Base-by-base conservation (phyloP, 2,329 filamentous ascomycete genomes). In the Trichoderma sp. region DNA sequence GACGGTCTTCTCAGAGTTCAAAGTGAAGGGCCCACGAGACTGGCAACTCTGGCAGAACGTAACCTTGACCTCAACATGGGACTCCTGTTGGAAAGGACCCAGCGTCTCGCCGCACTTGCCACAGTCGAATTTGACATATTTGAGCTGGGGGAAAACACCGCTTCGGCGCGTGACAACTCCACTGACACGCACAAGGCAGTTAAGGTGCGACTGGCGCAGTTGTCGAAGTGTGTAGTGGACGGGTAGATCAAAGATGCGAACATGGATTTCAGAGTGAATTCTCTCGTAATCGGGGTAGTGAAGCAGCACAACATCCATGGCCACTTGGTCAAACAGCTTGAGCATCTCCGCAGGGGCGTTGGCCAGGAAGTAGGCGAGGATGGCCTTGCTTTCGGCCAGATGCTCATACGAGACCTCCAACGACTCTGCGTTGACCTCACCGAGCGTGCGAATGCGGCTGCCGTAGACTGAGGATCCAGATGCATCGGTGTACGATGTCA, bases 61-160 rank as follows among this genome's bases (percentile, higher is more conserved):
- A 73, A 99, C 92, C 81, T 94, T 97, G 76, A 99, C 94, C 79
- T 99, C 95, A 52, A 94, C 90, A 70, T 95, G 97, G 50, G 94
- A 95, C 81, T 99, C 95, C 76, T 99, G 95, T 76, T 97, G 94
- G 83, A 97, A 99, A 19, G 95, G 95, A 1, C 95, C 95, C 3
- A 99, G 86, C 0, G 93, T 97, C 54, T 92, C 87, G 70, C 92
- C 92, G 75, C 95, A 99, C 81, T 97, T 99, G 68, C 85, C 89
- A 81, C 95, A 99, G 81, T 97, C 92, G 76, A 99, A 98, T 81
- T 97, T 97, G 81, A 99, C 92, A 79, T 98, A 97, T 79, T 98
- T 98, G 70, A 99, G 84, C 81, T 99, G 95, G 3, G 95, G 95
- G 78, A 99, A 99, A 57, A 99, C 96, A 67, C 95, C 95, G 29